Evolutionary conservation across 2,329 filamentous ascomycete genomes (phyloP), one percentile per base, ranked within the genome.

Genomic region (Sarocladium strictum): DNA sequence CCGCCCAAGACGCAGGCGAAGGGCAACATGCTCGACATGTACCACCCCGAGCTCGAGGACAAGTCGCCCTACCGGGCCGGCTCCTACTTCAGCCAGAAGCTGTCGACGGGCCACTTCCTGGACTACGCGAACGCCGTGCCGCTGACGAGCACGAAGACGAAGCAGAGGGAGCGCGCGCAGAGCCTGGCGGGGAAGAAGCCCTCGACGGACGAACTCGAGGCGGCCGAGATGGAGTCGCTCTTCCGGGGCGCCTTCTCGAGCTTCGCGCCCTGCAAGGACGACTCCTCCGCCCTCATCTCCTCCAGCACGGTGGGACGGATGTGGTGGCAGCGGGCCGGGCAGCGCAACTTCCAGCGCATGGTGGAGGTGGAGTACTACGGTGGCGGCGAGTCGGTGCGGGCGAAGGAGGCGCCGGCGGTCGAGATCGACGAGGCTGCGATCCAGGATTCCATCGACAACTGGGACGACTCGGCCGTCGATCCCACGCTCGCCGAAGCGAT

Each of bases 231-330:
- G 69, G 88, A 92, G 60, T 79, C 85, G 0, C 72, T 92, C 10
- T 93, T 92, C 64, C 80, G 87, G 27, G 83, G 86, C 54, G 88
- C 85, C 1, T 93, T 91, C 67, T 90, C 87, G 0, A 88, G 86
- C 63, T 93, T 92, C 66, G 89, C 89, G 5, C 89, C 89, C 0
- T 84, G 80, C 53, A 85, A 82, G 61, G 89, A 93, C 66, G 85
- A 92, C 64, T 79, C 86, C 2, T 81, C 79, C 12, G 86, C 89
- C 5, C 76, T 91, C 55, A 75, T 90, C 2, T 82, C 89, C 0
- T 83, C 85, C 1, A 81, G 82, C 32, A 77, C 83, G 51, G 81
- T 88, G 56, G 83, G 84, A 53, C 81, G 82, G 62, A 71, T 92
- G 50, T 92, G 88, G 87, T 93, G 88, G 87, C 84, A 90, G 64